Evolutionary conservation across 2,329 filamentous ascomycete genomes (phyloP).

Genomic region (Aspergillus candidus): DNA sequence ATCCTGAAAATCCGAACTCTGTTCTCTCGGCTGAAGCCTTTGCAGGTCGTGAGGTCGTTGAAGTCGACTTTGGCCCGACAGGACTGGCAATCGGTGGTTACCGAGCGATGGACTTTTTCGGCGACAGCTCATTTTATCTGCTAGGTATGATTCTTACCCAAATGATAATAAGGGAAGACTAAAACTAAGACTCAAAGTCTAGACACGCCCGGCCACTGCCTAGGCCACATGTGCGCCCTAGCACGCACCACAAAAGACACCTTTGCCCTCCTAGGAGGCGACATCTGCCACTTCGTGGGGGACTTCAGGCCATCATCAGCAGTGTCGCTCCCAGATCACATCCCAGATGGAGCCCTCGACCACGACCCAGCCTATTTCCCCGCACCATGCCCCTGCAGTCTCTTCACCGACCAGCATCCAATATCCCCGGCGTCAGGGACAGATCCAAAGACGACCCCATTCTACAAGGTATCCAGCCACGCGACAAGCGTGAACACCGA

Average conservation of each 20-base stretch:
- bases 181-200: too few species aligned
- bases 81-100: conserved; percentile 18
- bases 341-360: not conserved
- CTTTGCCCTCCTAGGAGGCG: conserved; percentile 24
- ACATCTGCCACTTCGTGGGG: conserved; percentile 22
- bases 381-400: conserved; percentile 3
- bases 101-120: conserved; percentile 24
- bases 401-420: conserved; percentile 2
- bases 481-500: not conserved
- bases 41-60: conserved; percentile 5
- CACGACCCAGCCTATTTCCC: not conserved
- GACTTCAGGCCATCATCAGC: conserved; percentile 24
- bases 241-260: conserved; percentile 20
- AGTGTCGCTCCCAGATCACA: conserved; percentile 19
- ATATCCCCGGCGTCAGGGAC: not conserved
- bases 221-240: conserved; percentile 22
- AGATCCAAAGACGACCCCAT: not conserved
- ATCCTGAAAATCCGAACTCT: conserved; percentile 35
- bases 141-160: conserved; percentile 11
- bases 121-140: conserved; percentile 26
- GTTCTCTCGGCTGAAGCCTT: conserved; percentile 31
- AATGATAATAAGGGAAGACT: not conserved
- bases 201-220: conserved; percentile 20
- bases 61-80: conserved; percentile 1
- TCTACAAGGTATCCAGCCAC: conserved; percentile 2